These are phyloP conservation scores for Jatropha podagrica DNA, from an alignment of 441 rosid species.

Conservation along the genomic window DNA sequence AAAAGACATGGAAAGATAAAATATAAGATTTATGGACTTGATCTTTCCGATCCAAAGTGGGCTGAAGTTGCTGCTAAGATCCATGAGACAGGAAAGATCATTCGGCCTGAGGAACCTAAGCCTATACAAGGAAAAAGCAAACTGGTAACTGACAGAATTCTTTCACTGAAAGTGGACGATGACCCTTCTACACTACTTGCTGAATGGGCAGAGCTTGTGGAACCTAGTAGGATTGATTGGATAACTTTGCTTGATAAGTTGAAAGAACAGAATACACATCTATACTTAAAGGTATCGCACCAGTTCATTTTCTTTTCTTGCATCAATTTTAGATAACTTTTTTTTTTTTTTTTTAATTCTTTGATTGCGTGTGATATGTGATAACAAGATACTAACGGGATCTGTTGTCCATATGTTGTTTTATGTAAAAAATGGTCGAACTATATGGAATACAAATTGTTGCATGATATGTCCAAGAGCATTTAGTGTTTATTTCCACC, in stretches of 20 bases:
- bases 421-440: neutral
- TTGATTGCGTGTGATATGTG: neutral
- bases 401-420: neutral
- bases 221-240: conserved; percentile 85
- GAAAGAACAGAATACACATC: conserved; percentile 43
- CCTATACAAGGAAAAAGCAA: conserved; percentile 73
- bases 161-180: conserved; percentile 56
- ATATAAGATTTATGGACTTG: conserved; percentile 88
- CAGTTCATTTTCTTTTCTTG: neutral
- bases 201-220: conserved; percentile 73
- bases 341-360: neutral
- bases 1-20: conserved; percentile 80
- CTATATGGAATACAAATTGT: neutral
- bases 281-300: conserved; percentile 62
- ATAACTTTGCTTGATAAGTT: conserved; percentile 60
- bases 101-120: conserved; percentile 71
- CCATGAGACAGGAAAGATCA: conserved; percentile 55
- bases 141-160: conserved; percentile 61
- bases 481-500: neutral
- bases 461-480: neutral
- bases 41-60: conserved; percentile 80
- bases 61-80: conserved; percentile 57
- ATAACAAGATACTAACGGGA: neutral
- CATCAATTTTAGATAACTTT: neutral
- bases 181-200: conserved; percentile 62